These are phyloP conservation scores for Diversispora eburnea DNA, from an alignment of 192 early-diverging fungal genomes.

Conservation along the genomic window DNA sequence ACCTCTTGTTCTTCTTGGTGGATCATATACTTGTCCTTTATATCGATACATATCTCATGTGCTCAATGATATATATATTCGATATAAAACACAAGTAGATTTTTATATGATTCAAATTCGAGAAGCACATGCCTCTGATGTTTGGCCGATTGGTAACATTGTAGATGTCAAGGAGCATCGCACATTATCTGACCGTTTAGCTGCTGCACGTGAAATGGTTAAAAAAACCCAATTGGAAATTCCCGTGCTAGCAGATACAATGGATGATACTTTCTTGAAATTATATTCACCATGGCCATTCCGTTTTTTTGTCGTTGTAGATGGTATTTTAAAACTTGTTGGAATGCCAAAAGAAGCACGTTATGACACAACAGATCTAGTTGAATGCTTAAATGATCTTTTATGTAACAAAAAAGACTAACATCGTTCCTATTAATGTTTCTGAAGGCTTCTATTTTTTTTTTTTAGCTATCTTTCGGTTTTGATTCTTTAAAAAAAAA, in stretches of 20 bases:
- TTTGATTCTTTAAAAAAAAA: too few relatives aligned
- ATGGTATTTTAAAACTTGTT: background rate
- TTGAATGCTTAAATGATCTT: too few relatives aligned
- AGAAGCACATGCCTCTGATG: conserved; percentile 19
- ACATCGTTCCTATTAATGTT: too few relatives aligned
- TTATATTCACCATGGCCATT: too few relatives aligned
- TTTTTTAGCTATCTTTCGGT: too few relatives aligned
- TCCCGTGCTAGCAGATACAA: conserved; percentile 14
- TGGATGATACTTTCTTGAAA: conserved; percentile 5
- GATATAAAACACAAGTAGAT: conserved; percentile 10
- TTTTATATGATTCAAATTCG: background rate
- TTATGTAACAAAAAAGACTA: too few relatives aligned
- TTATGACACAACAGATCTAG: too few relatives aligned
- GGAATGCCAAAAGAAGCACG: too few relatives aligned
- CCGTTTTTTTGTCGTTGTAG: background rate
- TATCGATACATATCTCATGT: conserved; percentile 25
- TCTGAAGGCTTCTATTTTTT: too few relatives aligned
- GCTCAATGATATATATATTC: conserved; percentile 20
- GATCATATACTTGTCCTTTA: conserved; percentile 24
- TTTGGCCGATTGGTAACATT: conserved; percentile 24
- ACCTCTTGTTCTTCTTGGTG: conserved; percentile 18
- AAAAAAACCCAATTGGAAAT: conserved; percentile 3
- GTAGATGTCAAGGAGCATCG: conserved; percentile 13
- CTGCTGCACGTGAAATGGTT: conserved; percentile 24
- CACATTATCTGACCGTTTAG: conserved; percentile 16